Evolutionary conservation across 108 stramenopile genomes (phyloP), one percentile per base, ranked within the genome.

Genomic region (Licmophora abbreviata): DNA sequence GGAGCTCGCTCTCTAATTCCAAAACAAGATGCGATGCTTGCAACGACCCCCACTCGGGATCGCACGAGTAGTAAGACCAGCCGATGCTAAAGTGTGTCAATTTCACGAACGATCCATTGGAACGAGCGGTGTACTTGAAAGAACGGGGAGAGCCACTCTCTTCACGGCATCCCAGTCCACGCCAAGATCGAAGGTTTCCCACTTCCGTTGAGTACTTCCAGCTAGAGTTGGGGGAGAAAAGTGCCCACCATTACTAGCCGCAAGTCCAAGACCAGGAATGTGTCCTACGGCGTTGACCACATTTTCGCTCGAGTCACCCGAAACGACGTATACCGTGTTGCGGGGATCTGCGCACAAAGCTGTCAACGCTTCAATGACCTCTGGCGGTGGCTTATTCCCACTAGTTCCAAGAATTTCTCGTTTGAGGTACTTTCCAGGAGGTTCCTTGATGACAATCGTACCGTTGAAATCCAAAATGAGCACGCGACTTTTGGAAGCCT

Each of bases 401-500:
- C 74, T 91, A 21, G 74, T 84, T 43, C 93, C 95, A 23, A 93
- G 60, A 44, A 97, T 87, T 65, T 95, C 93, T 41, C 92, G 76
- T 66, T 99, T 99, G 45, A 99, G 56, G 62, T 97, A 97, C 59
- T 95, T 97, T 45, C 92, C 94, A 21, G 76, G 67, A 5, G 88
- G 91, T 61, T 98, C 97, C 54, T 97, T 96, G 27, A 82, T 61
- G 1, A 98, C 79, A 37, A 99, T 83, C 2, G 97, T 96, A 3
- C 99, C 97, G 42, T 96, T 97, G 59, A 96, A 99, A 65, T 99
- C 99, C 42, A 96, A 63, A 41, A 99, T 51, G 47, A 99, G 81
- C 20, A 99, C 90, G 15, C 99, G 78, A n/a, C 71, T 71, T 51
- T 58, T 72, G 2, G 90, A 58, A 2, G 29, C 36, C 10, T 74